These are phyloP conservation scores for Penicillium janthinellum DNA, from an alignment of 2,329 filamentous ascomycete genomes.

Conservation along the genomic window DNA sequence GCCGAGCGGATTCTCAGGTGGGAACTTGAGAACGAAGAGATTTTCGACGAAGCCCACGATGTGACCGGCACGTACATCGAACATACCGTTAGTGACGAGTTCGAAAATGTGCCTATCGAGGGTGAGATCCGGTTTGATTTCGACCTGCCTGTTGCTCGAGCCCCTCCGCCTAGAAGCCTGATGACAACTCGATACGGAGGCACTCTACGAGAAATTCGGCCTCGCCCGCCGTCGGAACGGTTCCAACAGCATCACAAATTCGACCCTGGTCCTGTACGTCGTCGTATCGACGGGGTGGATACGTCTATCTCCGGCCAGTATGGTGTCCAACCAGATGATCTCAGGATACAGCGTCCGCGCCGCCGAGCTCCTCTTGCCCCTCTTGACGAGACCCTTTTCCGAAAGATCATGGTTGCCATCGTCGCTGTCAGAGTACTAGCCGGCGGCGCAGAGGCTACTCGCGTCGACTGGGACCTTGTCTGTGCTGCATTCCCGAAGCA, in stretches of 20 bases:
- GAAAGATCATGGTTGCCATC: slow-evolving; percentile 46
- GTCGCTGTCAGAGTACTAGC: slow-evolving; percentile 48
- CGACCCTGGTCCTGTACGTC: slow-evolving; percentile 16
- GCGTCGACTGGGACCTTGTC: slow-evolving; percentile 51
- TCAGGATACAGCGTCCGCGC: background rate
- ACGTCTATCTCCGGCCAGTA: slow-evolving; percentile 5
- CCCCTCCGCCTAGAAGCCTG: background rate
- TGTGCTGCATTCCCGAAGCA: slow-evolving; percentile 44
- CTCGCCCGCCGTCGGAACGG: background rate
- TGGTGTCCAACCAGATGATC: background rate
- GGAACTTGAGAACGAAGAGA: slow-evolving; percentile 38
- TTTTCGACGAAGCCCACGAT: slow-evolving; percentile 28
- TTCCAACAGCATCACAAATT: background rate
- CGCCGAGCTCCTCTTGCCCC: slow-evolving; percentile 23
- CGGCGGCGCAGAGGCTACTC: slow-evolving; percentile 46
- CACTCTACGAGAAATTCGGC: background rate
- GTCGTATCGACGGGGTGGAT: slow-evolving; percentile 33
- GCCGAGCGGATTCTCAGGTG: slow-evolving; percentile 41
- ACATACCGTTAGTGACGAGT: slow-evolving; percentile 36
- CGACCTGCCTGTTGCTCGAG: slow-evolving; percentile 18
- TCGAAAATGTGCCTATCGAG: slow-evolving; percentile 35
- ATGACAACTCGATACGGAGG: slow-evolving; percentile 7
- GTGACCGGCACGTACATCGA: slow-evolving; percentile 39
- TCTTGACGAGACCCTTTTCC: slow-evolving; percentile 32
- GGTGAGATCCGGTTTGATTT: slow-evolving; percentile 38